phyloP scores from a whole-genome alignment of 1,284 basidiomycete species.

The Athelia sp. region DNA sequence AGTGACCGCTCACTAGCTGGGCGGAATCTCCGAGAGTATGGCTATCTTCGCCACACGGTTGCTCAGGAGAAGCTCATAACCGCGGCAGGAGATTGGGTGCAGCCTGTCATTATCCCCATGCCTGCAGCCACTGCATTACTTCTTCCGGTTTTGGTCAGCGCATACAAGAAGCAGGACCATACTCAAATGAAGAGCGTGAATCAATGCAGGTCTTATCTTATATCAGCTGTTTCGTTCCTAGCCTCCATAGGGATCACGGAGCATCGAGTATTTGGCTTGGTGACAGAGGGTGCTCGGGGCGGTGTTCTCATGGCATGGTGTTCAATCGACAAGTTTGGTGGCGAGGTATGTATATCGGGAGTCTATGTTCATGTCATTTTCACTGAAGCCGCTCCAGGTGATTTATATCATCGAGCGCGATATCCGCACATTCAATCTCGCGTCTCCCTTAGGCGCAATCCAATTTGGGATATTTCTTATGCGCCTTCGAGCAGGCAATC shows the following conservation, averaged over 20 bases:
- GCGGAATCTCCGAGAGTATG: too few species aligned
- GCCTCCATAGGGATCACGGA: background rate
- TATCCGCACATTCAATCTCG: slow-evolving; percentile 3
- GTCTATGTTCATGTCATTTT: background rate
- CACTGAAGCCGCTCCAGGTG: background rate
- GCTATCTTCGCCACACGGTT: too few species aligned
- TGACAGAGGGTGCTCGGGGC: background rate
- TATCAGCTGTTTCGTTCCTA: background rate
- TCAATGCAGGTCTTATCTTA: background rate
- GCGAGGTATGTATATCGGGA: background rate
- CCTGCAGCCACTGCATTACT: background rate
- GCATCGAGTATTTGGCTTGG: background rate
- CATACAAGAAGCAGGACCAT: background rate
- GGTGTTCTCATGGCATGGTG: background rate
- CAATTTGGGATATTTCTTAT: background rate
- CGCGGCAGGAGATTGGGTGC: too few species aligned
- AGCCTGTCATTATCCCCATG: too few species aligned
- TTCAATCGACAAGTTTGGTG: too few species aligned
- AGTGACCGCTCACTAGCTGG: background rate
- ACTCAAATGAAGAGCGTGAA: background rate
- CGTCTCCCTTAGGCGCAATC: background rate
- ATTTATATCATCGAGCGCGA: slow-evolving; percentile 1
- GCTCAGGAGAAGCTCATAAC: too few species aligned
- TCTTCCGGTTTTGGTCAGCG: background rate
- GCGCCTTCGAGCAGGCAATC: background rate